Base-by-base conservation (phyloP, 2,329 filamentous ascomycete genomes). In the Fusarium sp. region DNA sequence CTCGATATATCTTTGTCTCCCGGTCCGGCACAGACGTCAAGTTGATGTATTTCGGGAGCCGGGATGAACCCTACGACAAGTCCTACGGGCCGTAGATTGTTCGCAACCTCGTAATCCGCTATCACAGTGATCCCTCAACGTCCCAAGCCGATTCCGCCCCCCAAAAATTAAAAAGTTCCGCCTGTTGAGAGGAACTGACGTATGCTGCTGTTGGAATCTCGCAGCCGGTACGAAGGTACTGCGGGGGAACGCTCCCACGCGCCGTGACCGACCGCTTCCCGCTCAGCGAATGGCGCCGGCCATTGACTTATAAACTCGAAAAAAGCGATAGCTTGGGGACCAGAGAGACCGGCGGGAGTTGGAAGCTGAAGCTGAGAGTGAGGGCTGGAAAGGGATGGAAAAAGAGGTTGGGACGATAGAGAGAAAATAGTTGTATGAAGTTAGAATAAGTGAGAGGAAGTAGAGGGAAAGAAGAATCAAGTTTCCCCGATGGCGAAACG, bases 191-290 rank as follows among this genome's bases (percentile, higher is more conserved):
- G 48, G 54, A 54, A 28, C 53, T 58, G 54, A 64, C 65, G 68
- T 67, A 61, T 67, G 73, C 65, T 73, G 70, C 66, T 76, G 57
- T 71, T 71, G 75, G 70, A 76, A 69, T 65, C 70, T 76, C 69
- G 73, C 72, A 74, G 77, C 75, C 75, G 77, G 75, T 81, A 75
- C 85, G 81, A 55, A 74, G 85, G 85, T 85, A 85, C 85, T 88
- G 87, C 87, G 87, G 87, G 87, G 87, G 86, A 87, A 86, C 85
- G 81, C 82, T 87, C 86, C 86, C 87, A 86, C 86, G 85, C 86
- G 87, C 85, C 87, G 86, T 85, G 86, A 86, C 86, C 85, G 85
- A 86, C 86, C 85, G 85, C 71, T 82, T 82, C 79, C 81, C 82
- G 81, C 78, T 85, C 89, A 90, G 81, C 85, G 84, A 82, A 85